Evolutionary conservation across 352 stramenopile species (phyloP), one percentile per base, ranked within the genome.

Genomic region (Salisapilia sapeloensis): DNA sequence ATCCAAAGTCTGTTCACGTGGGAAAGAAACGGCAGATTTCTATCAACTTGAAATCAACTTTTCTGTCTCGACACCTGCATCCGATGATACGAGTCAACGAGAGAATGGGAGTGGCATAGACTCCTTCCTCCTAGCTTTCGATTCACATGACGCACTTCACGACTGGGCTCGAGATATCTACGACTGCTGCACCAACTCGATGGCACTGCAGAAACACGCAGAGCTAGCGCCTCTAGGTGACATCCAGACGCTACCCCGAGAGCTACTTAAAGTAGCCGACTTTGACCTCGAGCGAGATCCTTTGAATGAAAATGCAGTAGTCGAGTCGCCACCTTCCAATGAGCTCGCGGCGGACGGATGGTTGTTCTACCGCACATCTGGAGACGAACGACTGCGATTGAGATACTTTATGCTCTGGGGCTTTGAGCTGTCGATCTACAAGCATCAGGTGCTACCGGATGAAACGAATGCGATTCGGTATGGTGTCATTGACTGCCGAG

Each of bases 361-460:
- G 75, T 47, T 91, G 1, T 91, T 83, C 36, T 91, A 91, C 31
- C 69, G 71, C 17, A 87, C 69, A 1, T 75, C 67, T 6, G 82
- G 62, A 6, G 70, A 87, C 41, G 72, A 92, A 33, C 76, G 76
- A 2, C 64, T 86, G 13, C 71, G 72, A 6, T 50, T 79, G 31
- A 72, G 76, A 3, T 92, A 85, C 44, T 92, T 92, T 33, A 74
- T 92, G 22, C 72, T 85, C 33, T 86, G 69, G 67, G 76, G 76
- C 6, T 84, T 80, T 40, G 76, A 92, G 31, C 48, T 92, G 7
- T 86, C 76, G 5, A 92, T 92, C 42, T 92, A 86, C 53, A 92
- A 92, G 53, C 76, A 92, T 48, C 72, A 89, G 36, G 51, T 92
- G 4, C 40, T 83, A 7, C 55, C 65, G 15, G 70, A 92, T 25